A percentile compares a stretch with the other conserved stretches of the same genome.
phyloP scores from a whole-genome alignment of 208 protist genomes.

The Trypanosoma conorhini region DNA sequence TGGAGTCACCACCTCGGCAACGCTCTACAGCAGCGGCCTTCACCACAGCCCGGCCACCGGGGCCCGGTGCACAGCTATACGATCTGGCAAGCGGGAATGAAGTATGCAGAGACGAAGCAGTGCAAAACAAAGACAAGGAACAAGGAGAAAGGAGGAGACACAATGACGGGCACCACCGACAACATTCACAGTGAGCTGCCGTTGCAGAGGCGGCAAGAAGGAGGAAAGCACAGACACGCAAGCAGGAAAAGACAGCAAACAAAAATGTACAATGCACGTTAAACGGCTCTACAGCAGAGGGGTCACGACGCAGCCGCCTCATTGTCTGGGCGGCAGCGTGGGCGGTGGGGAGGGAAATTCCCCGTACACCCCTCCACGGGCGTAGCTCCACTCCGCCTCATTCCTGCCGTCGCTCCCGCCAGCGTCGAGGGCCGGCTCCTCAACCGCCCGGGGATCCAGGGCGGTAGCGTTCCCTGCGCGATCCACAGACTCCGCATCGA shows the following conservation, averaged over 20 bases:
- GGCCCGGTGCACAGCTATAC: not conserved
- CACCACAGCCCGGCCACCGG: not conserved
- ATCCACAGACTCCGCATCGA: not conserved
- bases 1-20: not conserved
- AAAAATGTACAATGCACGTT: not conserved
- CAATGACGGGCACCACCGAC: not conserved
- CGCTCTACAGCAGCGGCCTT: not conserved
- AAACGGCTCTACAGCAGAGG: not conserved
- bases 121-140: too few species aligned
- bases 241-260: too few species aligned
- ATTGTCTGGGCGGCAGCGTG: conserved; percentile 1
- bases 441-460: too few species aligned
- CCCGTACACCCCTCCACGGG: not conserved
- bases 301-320: not conserved
- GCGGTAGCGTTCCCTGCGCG: not conserved
- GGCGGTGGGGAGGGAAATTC: not conserved
- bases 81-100: not conserved
- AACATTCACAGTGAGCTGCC: not conserved
- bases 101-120: too few species aligned
- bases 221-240: too few species aligned
- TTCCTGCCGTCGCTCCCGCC: not conserved
- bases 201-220: not conserved
- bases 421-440: not conserved
- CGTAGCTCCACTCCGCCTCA: not conserved
- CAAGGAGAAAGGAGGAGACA: not conserved